Percentiles rank a stretch among this genome's conserved stretches.
phyloP scores from a whole-genome alignment of 148 eudicot genomes.

The Rhododendron williamsianum region DNA sequence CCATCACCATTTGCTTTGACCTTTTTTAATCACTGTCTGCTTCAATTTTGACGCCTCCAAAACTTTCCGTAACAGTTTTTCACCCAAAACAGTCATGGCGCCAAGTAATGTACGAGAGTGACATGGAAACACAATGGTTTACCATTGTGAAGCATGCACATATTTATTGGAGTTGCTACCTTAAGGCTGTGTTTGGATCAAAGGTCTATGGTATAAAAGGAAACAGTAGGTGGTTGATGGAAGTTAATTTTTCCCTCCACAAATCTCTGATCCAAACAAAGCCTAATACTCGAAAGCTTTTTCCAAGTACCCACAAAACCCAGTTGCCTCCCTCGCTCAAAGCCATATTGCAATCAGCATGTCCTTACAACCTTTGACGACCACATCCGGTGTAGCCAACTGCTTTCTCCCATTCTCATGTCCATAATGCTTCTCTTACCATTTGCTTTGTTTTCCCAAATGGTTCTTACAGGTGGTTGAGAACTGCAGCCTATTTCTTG shows the following conservation, averaged over 20 bases:
- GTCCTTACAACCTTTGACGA: constrained; percentile 31
- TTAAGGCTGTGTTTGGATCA: not conserved
- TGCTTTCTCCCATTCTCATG: constrained; percentile 24
- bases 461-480: constrained; percentile 26
- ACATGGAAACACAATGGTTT: not conserved
- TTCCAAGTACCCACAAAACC: not conserved
- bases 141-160: not conserved
- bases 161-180: not conserved
- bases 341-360: constrained; percentile 19
- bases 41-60: not conserved
- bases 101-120: not conserved
- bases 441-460: constrained; percentile 14
- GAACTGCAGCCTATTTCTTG: constrained; percentile 22
- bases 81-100: not conserved
- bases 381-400: constrained; percentile 27
- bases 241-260: not conserved
- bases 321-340: not conserved
- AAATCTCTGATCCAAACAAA: not conserved
- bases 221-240: not conserved
- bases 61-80: not conserved
- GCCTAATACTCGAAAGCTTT: not conserved
- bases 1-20: not conserved
- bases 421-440: constrained; percentile 25
- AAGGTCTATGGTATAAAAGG: not conserved
- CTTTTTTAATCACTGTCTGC: not conserved